A percentile compares a stretch with the other conserved stretches of the same genome.
Conservation (phyloP, 495 filamentous ascomycete species). For the Cercophora sp. region DNA sequence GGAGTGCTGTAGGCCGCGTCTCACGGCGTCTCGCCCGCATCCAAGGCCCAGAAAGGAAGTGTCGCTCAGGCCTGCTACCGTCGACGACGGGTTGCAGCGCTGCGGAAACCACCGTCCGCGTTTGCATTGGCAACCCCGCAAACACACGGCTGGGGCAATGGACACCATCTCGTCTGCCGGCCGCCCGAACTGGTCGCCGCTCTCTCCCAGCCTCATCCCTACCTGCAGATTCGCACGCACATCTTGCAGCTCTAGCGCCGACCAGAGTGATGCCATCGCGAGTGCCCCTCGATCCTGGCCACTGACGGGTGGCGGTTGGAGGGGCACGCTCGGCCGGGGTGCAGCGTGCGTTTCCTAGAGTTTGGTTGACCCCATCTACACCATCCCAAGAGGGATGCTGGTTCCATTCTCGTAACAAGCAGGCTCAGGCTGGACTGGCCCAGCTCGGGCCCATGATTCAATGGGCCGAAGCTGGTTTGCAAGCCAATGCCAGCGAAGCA, state of each 20-base stretch:
- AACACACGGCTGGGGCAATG: constrained; percentile 6
- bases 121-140: neutral
- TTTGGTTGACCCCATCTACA: neutral
- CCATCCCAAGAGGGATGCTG: constrained; percentile 9
- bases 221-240: constrained; percentile 10
- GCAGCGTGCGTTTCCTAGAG: neutral
- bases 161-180: neutral
- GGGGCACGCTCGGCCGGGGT: neutral
- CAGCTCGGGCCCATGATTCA: constrained; percentile 5
- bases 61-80: neutral
- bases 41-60: constrained; percentile 9
- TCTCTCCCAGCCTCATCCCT: constrained; percentile 8
- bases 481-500: constrained; percentile 6
- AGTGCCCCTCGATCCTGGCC: neutral
- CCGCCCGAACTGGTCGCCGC: constrained; percentile 1
- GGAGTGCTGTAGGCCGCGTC: neutral
- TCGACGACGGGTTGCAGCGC: neutral
- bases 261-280: neutral
- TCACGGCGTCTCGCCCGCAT: neutral
- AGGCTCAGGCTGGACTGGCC: neutral
- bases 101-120: neutral
- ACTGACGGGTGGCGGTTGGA: constrained; percentile 2
- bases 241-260: constrained; percentile 6
- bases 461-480: neutral
- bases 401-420: neutral